Base-by-base conservation (phyloP, 352 stramenopile species). In the Pythium grandisporangium region DNA sequence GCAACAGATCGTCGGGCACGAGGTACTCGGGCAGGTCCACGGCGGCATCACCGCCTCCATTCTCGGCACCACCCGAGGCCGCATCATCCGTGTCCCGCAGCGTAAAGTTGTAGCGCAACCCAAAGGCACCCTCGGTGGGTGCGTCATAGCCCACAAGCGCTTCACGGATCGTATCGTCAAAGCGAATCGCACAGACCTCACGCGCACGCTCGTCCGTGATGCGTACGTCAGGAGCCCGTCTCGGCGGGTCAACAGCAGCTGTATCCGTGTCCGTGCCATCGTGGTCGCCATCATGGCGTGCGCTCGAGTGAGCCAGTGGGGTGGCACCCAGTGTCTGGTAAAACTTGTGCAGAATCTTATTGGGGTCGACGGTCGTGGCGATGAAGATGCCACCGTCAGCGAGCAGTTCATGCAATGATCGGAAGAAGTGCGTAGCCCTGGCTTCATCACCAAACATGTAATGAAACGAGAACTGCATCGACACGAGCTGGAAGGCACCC, bases 401-500 rank as follows among this genome's bases (percentile, higher is more conserved):
- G 20, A 99, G 68, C 37, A 97, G 57, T 29, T 83, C 62, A 45
- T 90, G 88, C 6, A 99, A 80, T 29, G 93, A 97, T 30, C 79
- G 66, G 56, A 99, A 98, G 54, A 98, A 99, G 17, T 79, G 66
- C 25, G 66, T 61, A 2, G 96, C 93, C 14, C 93, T 77, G 51
- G 91, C 61, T 25, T 84, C 69, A 13, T 95, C 92, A 24, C 88
- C 81, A 76, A 98, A 98, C 95, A 99, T 98, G 77, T 99, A 99
- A 66, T 99, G 96, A 54, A 99, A 96, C 11, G 96, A 95, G 66
- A 99, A 99, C 71, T 99, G 96, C 59, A 98, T 98, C 34, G 82
- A 97, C n/a, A 97, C 88, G 16, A 99, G 78, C 61, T 98, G 88
- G 62, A 99, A 99, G 13, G 41, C 47, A 2, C 48, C 54, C 11